Conservation (phyloP, 2,329 filamentous ascomycete species). For the Helminthosporium solani region DNA sequence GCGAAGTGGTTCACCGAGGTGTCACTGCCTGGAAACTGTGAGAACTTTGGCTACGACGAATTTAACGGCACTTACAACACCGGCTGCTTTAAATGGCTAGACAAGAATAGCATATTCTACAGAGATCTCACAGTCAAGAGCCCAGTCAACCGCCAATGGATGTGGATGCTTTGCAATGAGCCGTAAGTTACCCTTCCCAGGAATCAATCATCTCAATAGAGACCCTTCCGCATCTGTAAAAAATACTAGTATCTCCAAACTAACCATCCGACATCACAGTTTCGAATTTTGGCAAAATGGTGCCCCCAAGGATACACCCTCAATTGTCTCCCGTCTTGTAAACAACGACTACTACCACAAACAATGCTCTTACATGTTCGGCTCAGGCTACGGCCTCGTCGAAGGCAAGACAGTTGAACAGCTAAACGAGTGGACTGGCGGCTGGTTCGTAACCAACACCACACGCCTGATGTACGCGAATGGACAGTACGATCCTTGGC, state of each 20-base stretch:
- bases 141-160: background rate
- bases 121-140: background rate
- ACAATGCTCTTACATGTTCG: slow-evolving; percentile 1
- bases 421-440: slow-evolving; percentile 1
- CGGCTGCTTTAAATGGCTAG: background rate
- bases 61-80: slow-evolving; percentile 1
- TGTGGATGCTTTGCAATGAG: slow-evolving; percentile 4
- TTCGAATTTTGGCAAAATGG: slow-evolving; percentile 4
- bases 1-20: slow-evolving; percentile 1
- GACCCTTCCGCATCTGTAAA: no score
- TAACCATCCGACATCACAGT: background rate
- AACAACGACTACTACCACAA: background rate
- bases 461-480: background rate
- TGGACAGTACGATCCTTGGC: slow-evolving; percentile 1
- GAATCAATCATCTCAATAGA: no score
- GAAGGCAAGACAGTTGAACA: background rate
- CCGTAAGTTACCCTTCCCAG: background rate
- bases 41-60: slow-evolving; percentile 1
- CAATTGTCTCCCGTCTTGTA: slow-evolving; percentile 1
- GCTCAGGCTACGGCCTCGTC: background rate
- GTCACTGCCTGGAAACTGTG: background rate
- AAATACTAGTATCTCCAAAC: no score
- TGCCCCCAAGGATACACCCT: background rate
- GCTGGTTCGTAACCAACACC: slow-evolving; percentile 1
- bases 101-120: background rate